Conservation (phyloP, 495 filamentous ascomycete genomes). For the Xylaria grammica region DNA sequence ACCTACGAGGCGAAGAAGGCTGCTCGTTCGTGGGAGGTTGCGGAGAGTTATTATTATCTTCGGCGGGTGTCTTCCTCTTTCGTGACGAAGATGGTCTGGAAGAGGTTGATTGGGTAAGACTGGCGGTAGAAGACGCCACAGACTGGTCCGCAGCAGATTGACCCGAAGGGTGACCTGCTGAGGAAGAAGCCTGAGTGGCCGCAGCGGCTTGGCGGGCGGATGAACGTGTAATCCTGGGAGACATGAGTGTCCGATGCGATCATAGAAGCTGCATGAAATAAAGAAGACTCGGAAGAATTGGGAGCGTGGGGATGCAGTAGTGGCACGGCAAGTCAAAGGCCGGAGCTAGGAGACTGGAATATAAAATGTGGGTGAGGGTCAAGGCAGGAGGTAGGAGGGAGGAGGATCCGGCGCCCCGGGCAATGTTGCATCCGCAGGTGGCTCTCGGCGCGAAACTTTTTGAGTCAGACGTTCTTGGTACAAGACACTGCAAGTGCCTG, state of each 20-base stretch:
- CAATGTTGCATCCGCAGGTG: neutral
- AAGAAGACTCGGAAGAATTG: neutral
- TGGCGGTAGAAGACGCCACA: conserved; percentile 46
- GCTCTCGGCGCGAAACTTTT: conserved; percentile 2
- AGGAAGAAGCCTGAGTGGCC: conserved; percentile 61
- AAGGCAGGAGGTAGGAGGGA: neutral
- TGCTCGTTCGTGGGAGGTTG: conserved; percentile 35
- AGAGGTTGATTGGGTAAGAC: conserved; percentile 47
- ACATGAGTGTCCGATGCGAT: conserved; percentile 66
- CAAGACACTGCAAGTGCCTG: neutral
- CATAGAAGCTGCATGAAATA: conserved; percentile 14
- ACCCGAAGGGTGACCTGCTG: conserved; percentile 44
- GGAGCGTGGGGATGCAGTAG: conserved; percentile 29
- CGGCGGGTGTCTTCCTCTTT: conserved; percentile 46
- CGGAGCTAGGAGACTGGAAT: conserved; percentile 23
- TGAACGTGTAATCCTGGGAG: conserved; percentile 81
- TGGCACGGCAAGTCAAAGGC: conserved; percentile 19
- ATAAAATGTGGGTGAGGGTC: conserved; percentile 19
- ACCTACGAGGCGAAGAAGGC: conserved; percentile 49
- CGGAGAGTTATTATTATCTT: conserved; percentile 36
- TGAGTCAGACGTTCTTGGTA: neutral
- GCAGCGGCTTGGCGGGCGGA: conserved; percentile 80
- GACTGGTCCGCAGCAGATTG: conserved; percentile 45
- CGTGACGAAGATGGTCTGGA: conserved; percentile 40
- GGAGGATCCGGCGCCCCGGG: neutral